A percentile compares a stretch with the other conserved stretches of the same genome.
Conservation (phyloP, 2,329 filamentous ascomycete species). For the Curvularia lunata region DNA sequence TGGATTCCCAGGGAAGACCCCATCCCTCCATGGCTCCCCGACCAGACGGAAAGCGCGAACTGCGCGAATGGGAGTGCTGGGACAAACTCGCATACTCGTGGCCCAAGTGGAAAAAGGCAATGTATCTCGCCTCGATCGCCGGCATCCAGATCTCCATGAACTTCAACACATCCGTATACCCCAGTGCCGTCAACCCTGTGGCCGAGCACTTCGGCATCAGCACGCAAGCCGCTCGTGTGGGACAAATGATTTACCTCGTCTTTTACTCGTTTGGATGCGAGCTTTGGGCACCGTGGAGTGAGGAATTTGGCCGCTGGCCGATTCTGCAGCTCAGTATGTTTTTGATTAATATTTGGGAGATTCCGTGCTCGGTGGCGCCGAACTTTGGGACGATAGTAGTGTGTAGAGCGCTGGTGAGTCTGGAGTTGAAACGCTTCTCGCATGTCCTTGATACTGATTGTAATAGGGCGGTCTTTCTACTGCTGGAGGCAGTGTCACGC, state of each 20-base stretch:
- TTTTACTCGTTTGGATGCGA: conserved; percentile 85
- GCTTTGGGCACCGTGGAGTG: conserved; percentile 79
- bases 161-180: conserved; percentile 62
- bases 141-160: conserved; percentile 63
- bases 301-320: conserved; percentile 71
- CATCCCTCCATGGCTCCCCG: conserved; percentile 17
- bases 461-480: conserved; percentile 51
- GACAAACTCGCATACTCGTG: conserved; percentile 56
- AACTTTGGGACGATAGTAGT: conserved; percentile 71
- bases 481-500: conserved; percentile 67
- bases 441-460: conserved; percentile 54
- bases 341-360: conserved; percentile 67
- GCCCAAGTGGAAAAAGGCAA: conserved; percentile 59
- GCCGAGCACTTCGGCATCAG: conserved; percentile 64
- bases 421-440: conserved; percentile 49
- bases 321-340: conserved; percentile 67
- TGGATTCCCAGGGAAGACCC: conserved; percentile 14
- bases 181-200: conserved; percentile 58
- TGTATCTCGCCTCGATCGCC: conserved; percentile 59
- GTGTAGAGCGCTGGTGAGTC: conserved; percentile 63
- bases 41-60: conserved; percentile 27
- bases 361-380: conserved; percentile 66
- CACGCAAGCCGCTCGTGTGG: conserved; percentile 30
- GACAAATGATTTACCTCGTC: conserved; percentile 65
- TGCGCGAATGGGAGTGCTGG: conserved; percentile 54